Evolutionary conservation across 1,284 basidiomycete genomes (phyloP).

Genomic region (Austroboletus novae-zelandiae): DNA sequence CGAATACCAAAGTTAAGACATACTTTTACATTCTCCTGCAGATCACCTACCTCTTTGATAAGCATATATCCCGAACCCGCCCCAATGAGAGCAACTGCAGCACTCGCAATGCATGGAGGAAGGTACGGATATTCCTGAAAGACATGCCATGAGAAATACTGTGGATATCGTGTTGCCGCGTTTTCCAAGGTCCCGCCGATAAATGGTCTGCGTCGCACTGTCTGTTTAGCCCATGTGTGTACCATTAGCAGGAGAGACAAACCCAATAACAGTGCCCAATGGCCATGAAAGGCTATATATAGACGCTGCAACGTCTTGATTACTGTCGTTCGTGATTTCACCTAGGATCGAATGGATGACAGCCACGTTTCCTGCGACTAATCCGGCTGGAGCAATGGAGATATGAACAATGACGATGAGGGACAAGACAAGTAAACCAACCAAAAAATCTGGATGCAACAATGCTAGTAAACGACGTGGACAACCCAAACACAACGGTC

Average conservation of each 20-base stretch:
- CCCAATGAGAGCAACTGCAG: constrained; percentile 11
- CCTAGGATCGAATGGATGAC: constrained; percentile 49
- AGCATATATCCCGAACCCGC: constrained; percentile 16
- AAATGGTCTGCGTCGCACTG: constrained; percentile 10
- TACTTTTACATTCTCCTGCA: neutral
- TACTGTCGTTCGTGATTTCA: constrained; percentile 61
- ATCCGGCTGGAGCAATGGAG: constrained; percentile 37
- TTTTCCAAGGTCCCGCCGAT: constrained; percentile 22
- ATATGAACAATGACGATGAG: constrained; percentile 14
- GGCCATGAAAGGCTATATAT: constrained; percentile 25
- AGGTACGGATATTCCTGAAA: constrained; percentile 24
- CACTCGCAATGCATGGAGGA: constrained; percentile 20
- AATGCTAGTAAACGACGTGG: constrained; percentile 45
- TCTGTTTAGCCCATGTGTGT: neutral
- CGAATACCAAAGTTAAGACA: neutral
- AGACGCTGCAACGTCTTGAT: constrained; percentile 59
- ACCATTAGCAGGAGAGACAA: neutral
- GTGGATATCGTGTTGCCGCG: constrained; percentile 16
- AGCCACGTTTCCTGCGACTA: constrained; percentile 59
- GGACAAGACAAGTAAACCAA: constrained; percentile 38
- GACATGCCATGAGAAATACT: constrained; percentile 14
- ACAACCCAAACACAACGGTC: constrained; percentile 53
- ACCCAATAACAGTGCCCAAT: constrained; percentile 20
- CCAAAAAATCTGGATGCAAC: constrained; percentile 18
- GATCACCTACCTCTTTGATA: constrained; percentile 21